Percentiles rank a stretch among this genome's conserved stretches.
These are phyloP conservation scores for Diplodia sapinea DNA, from an alignment of 2,329 filamentous ascomycete genomes.

Conservation along the genomic window DNA sequence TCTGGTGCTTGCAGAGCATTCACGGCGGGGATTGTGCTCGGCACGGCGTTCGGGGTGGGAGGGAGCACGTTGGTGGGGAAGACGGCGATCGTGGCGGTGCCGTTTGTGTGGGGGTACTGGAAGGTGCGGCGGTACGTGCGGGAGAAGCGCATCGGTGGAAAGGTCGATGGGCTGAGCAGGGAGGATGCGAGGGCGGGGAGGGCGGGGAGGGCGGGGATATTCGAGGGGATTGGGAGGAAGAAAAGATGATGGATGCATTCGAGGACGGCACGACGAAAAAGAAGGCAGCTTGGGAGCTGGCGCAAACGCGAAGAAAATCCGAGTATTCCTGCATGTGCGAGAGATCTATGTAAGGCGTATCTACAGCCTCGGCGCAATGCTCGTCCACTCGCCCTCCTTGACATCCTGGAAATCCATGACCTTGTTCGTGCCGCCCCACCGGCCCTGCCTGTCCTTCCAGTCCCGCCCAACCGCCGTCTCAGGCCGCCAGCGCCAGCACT, in stretches of 20 bases:
- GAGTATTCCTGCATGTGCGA: background rate
- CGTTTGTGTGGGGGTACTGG: background rate
- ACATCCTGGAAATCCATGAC: conserved; percentile 57
- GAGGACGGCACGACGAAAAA: background rate
- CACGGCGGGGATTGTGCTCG: background rate
- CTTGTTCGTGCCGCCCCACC: conserved; percentile 55
- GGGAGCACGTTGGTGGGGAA: background rate
- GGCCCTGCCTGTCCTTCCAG: conserved; percentile 56
- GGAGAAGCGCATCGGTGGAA: background rate
- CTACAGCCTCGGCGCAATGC: conserved; percentile 29
- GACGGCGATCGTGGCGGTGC: background rate
- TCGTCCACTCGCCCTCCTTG: conserved; percentile 38
- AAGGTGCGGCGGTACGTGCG: background rate
- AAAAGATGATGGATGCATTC: background rate
- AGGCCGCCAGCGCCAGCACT: conserved; percentile 57
- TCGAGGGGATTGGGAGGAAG: background rate
- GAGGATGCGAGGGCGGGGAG: background rate
- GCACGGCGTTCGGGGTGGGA: background rate
- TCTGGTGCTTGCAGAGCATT: background rate
- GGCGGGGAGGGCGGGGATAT: background rate
- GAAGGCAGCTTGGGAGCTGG: background rate
- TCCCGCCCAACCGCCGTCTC: conserved; percentile 55
- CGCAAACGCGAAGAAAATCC: background rate
- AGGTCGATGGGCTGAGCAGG: background rate
- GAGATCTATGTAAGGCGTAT: background rate